Percentiles rank a stretch among this genome's conserved stretches.
These are phyloP conservation scores for Musa balbisiana DNA, from an alignment of 202 grass and related monocot genomes.

Conservation along the genomic window DNA sequence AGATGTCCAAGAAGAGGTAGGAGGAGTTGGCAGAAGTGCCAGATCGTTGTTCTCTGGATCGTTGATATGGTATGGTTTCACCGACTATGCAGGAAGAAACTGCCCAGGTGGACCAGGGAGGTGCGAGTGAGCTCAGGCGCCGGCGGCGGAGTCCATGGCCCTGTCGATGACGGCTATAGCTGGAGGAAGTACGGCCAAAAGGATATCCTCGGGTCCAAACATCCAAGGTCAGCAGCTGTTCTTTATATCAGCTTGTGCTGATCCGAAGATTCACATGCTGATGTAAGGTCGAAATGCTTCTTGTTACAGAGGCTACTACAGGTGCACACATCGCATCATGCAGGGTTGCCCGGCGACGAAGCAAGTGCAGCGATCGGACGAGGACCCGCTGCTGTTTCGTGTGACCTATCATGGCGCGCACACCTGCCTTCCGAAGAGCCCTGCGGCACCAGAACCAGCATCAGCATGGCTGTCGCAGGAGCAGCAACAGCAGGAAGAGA, in stretches of 20 bases:
- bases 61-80: not conserved
- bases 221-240: conserved; percentile 52
- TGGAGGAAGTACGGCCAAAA: conserved; percentile 99
- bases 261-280: not conserved
- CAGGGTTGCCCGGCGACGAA: conserved; percentile 64
- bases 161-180: conserved; percentile 55
- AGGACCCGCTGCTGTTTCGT: conserved; percentile 50
- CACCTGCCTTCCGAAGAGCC: conserved; percentile 38
- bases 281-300: not conserved
- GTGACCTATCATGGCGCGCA: conserved; percentile 62
- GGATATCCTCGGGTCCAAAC: conserved; percentile 72
- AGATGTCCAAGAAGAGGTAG: not conserved
- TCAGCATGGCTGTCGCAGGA: not conserved
- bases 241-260: not conserved
- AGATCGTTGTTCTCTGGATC: not conserved
- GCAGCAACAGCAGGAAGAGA: conserved; percentile 32
- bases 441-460: not conserved
- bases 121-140: conserved; percentile 34
- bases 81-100: conserved; percentile 38
- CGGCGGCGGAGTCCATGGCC: conserved; percentile 18
- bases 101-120: conserved; percentile 34
- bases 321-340: conserved; percentile 60
- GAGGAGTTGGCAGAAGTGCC: not conserved
- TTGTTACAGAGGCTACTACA: conserved; percentile 67
- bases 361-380: conserved; percentile 71